A percentile compares a stretch with the other conserved stretches of the same genome.
Conservation (phyloP, 345 rosid species). For the Bruguiera parviflora region DNA sequence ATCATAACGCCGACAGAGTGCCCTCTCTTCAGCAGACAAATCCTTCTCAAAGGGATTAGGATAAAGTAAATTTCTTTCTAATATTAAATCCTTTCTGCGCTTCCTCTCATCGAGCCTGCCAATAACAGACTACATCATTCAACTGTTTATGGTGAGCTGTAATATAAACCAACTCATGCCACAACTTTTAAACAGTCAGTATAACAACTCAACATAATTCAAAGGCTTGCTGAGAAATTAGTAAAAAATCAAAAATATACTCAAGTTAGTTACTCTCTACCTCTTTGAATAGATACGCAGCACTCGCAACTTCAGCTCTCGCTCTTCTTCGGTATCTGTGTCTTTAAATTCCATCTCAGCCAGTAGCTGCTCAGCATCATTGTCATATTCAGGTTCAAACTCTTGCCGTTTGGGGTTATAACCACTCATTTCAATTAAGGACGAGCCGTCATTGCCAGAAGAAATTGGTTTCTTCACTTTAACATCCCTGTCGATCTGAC, state of each 20-base stretch:
- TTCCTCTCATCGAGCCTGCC: constrained; percentile 94
- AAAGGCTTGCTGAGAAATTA: too few species aligned
- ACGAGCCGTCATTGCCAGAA: constrained; percentile 51
- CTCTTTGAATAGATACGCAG: constrained; percentile 83
- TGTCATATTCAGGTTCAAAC: constrained; percentile 94
- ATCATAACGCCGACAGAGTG: constrained; percentile 65
- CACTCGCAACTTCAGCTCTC: constrained; percentile 76
- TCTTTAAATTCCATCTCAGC: constrained; percentile 99
- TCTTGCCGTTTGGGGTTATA: constrained; percentile 82
- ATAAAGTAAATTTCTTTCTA: constrained; percentile 75
- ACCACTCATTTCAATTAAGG: constrained; percentile 73
- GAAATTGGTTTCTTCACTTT: constrained; percentile 66
- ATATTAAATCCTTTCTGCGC: constrained; percentile 83
- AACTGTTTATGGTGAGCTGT: not conserved
- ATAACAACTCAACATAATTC: too few species aligned
- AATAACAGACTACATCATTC: constrained; percentile 1
- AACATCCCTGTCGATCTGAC: constrained; percentile 42
- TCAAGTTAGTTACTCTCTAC: constrained; percentile 25
- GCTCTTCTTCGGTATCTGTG: constrained; percentile 79
- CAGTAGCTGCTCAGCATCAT: constrained; percentile 90
- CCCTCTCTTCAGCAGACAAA: constrained; percentile 74
- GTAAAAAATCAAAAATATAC: not conserved
- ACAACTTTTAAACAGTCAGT: too few species aligned
- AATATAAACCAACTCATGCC: too few species aligned
- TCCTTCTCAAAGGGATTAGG: constrained; percentile 74